Base-by-base conservation (phyloP, 192 early-diverging fungal species). In the Coemansia furcata region DNA sequence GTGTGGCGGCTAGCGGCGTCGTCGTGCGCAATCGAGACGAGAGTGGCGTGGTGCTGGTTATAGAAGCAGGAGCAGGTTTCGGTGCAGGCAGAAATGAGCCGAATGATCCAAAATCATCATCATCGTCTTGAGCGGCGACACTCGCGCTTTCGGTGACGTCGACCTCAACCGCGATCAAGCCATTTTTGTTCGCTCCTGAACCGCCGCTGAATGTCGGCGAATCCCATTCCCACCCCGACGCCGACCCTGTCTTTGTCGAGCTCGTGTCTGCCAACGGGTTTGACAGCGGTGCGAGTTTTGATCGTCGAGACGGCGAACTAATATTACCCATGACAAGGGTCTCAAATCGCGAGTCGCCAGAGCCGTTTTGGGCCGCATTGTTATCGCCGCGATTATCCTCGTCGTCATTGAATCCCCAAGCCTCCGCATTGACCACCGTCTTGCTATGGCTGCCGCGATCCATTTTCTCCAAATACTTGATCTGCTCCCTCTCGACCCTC, bases 401-500 rank as follows among this genome's bases (percentile, higher is more conserved):
- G 50, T 32, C 26, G 26, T 32, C 44, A 8, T 30, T 46, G 17
- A 9, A 3, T 14, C n/a, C 23, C 38, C 19, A 37, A 55, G 44
- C 44, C 36, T 65, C 42, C 10, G 26, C 19, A 5, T 36, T 33
- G 3, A 10, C 43, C 21, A 21, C 65, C 6, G 72, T 21, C 15
- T 65, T 62, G 9, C 19, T 26, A 1, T 26, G 23, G 23, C 1
- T 36, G 3, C 58, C 37, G 11, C 74, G 77, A 55, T 83, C 81
- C 8, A 88, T 62, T 43, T 88, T 82, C 42, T 87, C 86, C 55
- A 92, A 57, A 65, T 89, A 88, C 44, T 76, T 74, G 12, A 79
- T 57, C 44, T 91, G 90, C 21, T 88, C 84, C 30, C 85, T 74
- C 66, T 88, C 84, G 5, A 93, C 85, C 32, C 84, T 76, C 15